Evolutionary conservation across 2,329 filamentous ascomycete species (phyloP), one percentile per base, ranked within the genome.

Genomic region (Nigrospora oryzae): DNA sequence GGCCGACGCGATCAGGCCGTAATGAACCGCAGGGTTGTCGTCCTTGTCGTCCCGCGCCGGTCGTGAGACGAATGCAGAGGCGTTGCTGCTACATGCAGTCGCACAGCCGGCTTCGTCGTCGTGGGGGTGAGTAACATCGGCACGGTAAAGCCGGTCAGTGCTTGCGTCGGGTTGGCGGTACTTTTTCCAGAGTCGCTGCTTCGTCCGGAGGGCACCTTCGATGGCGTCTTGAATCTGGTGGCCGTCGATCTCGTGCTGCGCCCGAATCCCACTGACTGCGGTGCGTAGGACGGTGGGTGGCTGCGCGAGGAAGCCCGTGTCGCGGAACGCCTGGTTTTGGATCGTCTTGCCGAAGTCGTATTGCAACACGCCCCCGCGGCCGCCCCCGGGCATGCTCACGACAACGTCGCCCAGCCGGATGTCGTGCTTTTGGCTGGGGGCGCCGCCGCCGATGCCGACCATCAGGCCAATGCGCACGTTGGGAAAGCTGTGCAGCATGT

Each of bases 161-260:
- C 35, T 49, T 33, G 36, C 28, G 15, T 49, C 48, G 35, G 57
- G 61, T 16, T 52, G 49, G 19, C 46, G 11, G 45, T 59, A 63
- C 16, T 57, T 56, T 31, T 44, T 47, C 30, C 44, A 42, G 19
- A 64, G 44, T 42, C 50, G 58, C 35, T 49, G 54, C 7, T 57
- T 56, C 36, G 54, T 49, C 11, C 56, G 33, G 3, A 63, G 46
- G 35, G 54, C 46, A 11, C 4, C 36, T 3, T 50, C 33, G 19
- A 63, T 57, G 23, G 59, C 53, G 43, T 58, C 57, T n/a, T 64
- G 54, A 7, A 64, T 40, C 1, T 56, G 46, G 3, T 60, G 56
- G 4, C 52, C 49, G 1, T 51, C 41, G 0, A 43, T 46, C n/a
- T n/a, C 38, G 5, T 49, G 36, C 13, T 54, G 46, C 7, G 41